These are phyloP conservation scores for Pleurotus platypus DNA, from an alignment of 768 basidiomycete genomes.

Conservation along the genomic window DNA sequence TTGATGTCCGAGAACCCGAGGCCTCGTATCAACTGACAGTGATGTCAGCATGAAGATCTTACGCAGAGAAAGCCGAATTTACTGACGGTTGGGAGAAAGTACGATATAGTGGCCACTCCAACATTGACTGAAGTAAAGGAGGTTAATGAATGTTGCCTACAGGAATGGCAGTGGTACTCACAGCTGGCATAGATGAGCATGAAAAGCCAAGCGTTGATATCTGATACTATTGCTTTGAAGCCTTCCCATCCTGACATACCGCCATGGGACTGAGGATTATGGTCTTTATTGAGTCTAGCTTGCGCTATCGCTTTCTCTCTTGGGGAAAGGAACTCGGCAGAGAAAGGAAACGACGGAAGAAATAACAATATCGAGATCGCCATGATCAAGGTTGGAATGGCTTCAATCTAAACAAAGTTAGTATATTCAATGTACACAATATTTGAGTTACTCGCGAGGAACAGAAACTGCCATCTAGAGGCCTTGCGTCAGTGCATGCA, in stretches of 20 bases:
- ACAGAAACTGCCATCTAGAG: conserved; percentile 56
- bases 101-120: conserved; percentile 52
- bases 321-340: conserved; percentile 46
- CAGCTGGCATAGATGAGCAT: conserved; percentile 51
- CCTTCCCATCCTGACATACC: conserved; percentile 56
- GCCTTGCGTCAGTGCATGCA: neutral
- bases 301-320: conserved; percentile 54
- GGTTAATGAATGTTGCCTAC: neutral
- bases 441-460: conserved; percentile 30
- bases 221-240: conserved; percentile 47
- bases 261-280: conserved; percentile 54
- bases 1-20: conserved; percentile 55
- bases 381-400: conserved; percentile 54
- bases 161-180: conserved; percentile 18
- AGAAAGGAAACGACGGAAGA: conserved; percentile 54
- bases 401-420: conserved; percentile 39
- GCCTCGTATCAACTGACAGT: conserved; percentile 42
- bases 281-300: conserved; percentile 51
- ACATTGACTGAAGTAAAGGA: conserved; percentile 40
- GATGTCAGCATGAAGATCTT: neutral
- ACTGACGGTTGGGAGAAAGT: conserved; percentile 51
- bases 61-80: neutral
- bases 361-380: conserved; percentile 43
- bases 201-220: conserved; percentile 50
- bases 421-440: neutral